Percentiles rank a stretch among this genome's conserved stretches.
Evolutionary conservation across 192 early-diverging fungal species (phyloP).

Genomic region (Coemansia sp.): DNA sequence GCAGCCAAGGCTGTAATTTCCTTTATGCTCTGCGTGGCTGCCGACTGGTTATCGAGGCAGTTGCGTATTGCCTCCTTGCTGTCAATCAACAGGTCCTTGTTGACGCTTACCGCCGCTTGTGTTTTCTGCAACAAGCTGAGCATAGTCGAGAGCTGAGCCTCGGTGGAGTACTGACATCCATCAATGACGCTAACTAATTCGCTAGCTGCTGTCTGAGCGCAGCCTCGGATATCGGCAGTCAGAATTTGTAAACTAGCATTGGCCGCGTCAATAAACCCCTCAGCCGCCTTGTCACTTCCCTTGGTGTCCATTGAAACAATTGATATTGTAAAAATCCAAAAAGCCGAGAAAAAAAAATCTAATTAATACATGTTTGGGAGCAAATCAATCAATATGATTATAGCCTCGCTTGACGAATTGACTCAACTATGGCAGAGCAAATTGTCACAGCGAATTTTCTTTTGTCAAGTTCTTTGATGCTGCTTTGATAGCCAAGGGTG

Average conservation of each 20-base stretch:
- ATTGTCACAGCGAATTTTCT: too few relatives aligned
- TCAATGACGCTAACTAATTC: slow-evolving; percentile 19
- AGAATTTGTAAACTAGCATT: slow-evolving; percentile 10
- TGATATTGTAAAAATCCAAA: not conserved
- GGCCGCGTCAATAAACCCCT: slow-evolving; percentile 17
- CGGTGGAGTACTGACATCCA: slow-evolving; percentile 12
- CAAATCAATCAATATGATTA: not conserved
- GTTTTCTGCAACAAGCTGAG: slow-evolving; percentile 5
- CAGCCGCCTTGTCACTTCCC: not conserved
- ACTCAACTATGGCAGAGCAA: not conserved
- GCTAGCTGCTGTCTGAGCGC: slow-evolving; percentile 11
- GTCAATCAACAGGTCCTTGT: not conserved
- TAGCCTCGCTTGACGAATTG: not conserved
- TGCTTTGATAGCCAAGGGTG: too few relatives aligned
- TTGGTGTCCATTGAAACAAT: not conserved
- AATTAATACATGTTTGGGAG: not conserved
- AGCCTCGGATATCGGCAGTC: slow-evolving; percentile 5
- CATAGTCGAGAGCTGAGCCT: slow-evolving; percentile 4
- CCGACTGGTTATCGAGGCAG: not conserved
- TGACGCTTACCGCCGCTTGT: not conserved
- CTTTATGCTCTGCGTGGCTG: not conserved
- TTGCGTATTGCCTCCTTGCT: not conserved
- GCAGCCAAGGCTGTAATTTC: not conserved
- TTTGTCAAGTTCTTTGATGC: not conserved
- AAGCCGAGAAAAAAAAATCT: not conserved